Percentiles rank a stretch among this genome's conserved stretches.
These are phyloP conservation scores for Neocatenulostroma microsporum DNA, from an alignment of 2,329 filamentous ascomycete species.

Conservation along the genomic window DNA sequence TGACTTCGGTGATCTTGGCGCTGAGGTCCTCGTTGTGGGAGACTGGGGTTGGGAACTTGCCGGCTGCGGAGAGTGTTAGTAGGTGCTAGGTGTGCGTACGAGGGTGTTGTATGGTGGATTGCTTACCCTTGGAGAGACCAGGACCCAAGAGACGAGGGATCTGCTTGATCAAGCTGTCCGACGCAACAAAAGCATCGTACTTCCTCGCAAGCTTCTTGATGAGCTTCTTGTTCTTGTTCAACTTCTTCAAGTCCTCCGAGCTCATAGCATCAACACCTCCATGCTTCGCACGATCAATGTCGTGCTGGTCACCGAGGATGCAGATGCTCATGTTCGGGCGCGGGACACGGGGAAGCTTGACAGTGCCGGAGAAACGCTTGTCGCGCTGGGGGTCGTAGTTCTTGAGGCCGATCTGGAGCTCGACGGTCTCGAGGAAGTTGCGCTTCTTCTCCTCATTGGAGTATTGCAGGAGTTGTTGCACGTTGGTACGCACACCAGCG, in stretches of 20 bases:
- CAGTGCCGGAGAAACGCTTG: slow-evolving; percentile 99
- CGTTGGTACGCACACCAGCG: slow-evolving; percentile 92
- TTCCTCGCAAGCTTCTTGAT: slow-evolving; percentile 99
- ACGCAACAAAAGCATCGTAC: slow-evolving; percentile 99
- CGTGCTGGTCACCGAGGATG: slow-evolving; percentile 89
- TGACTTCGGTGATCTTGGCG: slow-evolving; percentile 97
- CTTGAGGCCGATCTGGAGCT: slow-evolving; percentile 81
- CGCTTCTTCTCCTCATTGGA: slow-evolving; percentile 42
- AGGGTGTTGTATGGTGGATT: background rate
- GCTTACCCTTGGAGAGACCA: slow-evolving; percentile 88
- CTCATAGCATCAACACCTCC: slow-evolving; percentile 98
- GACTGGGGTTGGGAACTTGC: slow-evolving; percentile 99
- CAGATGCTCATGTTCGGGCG: slow-evolving; percentile 87
- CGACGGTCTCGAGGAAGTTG: slow-evolving; percentile 52
- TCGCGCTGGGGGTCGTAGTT: slow-evolving; percentile 99
- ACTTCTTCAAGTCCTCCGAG: slow-evolving; percentile 98
- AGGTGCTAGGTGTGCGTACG: slow-evolving; percentile 1
- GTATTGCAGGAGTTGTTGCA: slow-evolving; percentile 91
- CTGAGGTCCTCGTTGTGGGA: slow-evolving; percentile 91
- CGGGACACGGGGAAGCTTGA: slow-evolving; percentile 86
- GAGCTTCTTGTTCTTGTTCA: slow-evolving; percentile 99
- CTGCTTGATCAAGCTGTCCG: slow-evolving; percentile 97
- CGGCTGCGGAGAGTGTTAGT: slow-evolving; percentile 53
- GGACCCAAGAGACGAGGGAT: slow-evolving; percentile 99
- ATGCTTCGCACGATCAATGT: slow-evolving; percentile 99